Evolutionary conservation across 768 basidiomycete species (phyloP), one percentile per base, ranked within the genome.

Genomic region (Mycena epipterygia): DNA sequence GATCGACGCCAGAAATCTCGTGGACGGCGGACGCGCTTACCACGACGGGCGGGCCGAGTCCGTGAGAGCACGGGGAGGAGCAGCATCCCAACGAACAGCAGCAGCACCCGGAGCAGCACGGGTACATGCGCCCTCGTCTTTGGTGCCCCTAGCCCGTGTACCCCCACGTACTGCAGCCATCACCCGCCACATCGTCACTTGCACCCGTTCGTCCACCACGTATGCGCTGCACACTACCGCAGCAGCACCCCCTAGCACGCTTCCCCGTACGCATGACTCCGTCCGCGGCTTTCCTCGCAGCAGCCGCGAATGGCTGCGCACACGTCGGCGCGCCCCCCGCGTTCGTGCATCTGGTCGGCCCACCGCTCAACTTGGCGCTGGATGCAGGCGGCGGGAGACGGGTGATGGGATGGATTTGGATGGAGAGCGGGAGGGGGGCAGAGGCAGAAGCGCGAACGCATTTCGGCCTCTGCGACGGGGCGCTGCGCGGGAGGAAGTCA

Each of bases 281-380:
- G 4, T 25, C 90, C 23, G 82, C 90, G 0, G 76, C 84, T 0
- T 98, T 97, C 79, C 86, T 95, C 32, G 78, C 84, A 4, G 93
- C 96, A 75, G 92, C 95, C 0, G 87, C 95, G 72, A 97, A 96
- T 76, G 92, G 91, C n/a, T 98, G 97, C 75, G 89, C 91, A 0
- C 89, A 91, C 70, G 84, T 91, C 21, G 95, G 96, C 13, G 88
- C 93, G 81, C 93, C 95, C 33, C 96, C 95, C 76, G 93, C 93
- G 0, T 91, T 89, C 72, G 95, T 97, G 0, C 92, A 95, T 69
- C 84, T 93, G 17, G 78, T 98, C 2, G 93, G 92, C 0, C 90
- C 90, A 0, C 95, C 95, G 0, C 84, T 96, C 57, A 91, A 91
- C 68, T 76, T 97, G 7, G 92, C 93, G 1, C 83, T 99, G 30